Base-by-base conservation (phyloP, 2,329 filamentous ascomycete species). In the Colletotrichum caudatum region DNA sequence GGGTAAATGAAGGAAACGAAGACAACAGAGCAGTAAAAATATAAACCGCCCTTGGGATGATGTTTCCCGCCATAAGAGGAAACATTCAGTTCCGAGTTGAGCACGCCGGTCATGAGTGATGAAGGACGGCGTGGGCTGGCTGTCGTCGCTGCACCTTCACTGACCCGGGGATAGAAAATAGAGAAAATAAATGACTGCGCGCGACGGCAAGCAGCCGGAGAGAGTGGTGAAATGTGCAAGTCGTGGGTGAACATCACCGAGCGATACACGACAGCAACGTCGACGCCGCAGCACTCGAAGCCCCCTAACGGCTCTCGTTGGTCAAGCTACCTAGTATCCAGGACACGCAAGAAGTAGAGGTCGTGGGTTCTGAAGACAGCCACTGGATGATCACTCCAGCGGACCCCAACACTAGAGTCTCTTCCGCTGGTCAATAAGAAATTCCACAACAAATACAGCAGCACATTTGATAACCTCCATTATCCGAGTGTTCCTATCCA, bases 391-490 rank as follows among this genome's bases (percentile, higher is more conserved):
- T 29, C 2, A 29, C 3, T 37, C 18, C 59, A 8, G 59, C 46
- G 50, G 33, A 20, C 29, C 14, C 2, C 14, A 37, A 35, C 46
- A 46, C 46, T 51, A 35, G 8, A 62, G 23, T 51, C 44, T 51
- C n/a, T 62, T 62, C 26, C n/a, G 59, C 59, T 62, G 54, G 14
- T 39, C 50, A n/a, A 12, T 7, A 39, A 59, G 23, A 35, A 50
- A 51, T 20, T 39, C 48, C 29, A 18, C 6, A 26, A 58, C 14
- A 46, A 51, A 51, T 39, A 39, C 46, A 51, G n/a, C 44, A 29
- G 6, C 16, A 33, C 16, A 14, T n/a, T 37, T 20, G 18, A 35
- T 14, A 16, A 44, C 26, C 12, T 29, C 59, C 26, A 8, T 23
- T 4, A 7, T 20, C n/a, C 26, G 46, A 37, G 48, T 50, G 35